Base-by-base conservation (phyloP, 1,284 basidiomycete genomes). In the Pseudomicrostroma phylloplanum region DNA sequence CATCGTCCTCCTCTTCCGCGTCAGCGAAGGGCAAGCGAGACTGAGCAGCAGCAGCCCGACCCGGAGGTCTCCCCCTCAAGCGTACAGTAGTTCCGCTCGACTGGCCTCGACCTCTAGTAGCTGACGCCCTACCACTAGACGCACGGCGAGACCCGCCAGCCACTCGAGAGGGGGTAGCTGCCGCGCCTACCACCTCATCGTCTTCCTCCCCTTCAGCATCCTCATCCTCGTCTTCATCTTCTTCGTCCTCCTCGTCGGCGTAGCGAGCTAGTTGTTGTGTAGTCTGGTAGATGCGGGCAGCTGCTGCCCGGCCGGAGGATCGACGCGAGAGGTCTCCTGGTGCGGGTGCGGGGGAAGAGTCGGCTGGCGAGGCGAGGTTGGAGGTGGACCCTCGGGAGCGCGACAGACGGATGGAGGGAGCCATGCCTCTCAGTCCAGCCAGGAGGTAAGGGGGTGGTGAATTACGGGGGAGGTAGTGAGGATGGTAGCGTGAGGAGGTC, bases 161-260 rank as follows among this genome's bases (percentile, higher is more conserved):
- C 3, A 36, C 9, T 36, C 30, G 30, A 4, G 30, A 36, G 9
- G 30, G 30, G 30, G 30, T 36, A 36, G 30, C 57, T 9, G 36
- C 58, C 25, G 23, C 6, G 40, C 30, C 51, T 57, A 48, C 54
- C 11, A 1, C 8, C 15, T 19, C 58, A 58, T 36, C 58, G 48
- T 25, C 58, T 25, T 30, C 30, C 19, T 59, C 36, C 15, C 56
- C 57, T 19, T 57, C 56, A 1, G 23, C 56, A 19, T 57, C 56
- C 23, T 41, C 56, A n/a, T 41, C 56, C 46, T 59, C 6, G 26
- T 58, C n/a, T 4, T 58, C 56, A 15, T 51, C 56, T 9, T 57
- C 56, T n/a, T 41, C 56, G 11, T 41, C 56, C 19, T 21, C 25
- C 9, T 17, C 56, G 17, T 59, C 6, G 11, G 21, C n/a, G 17